phyloP scores from a whole-genome alignment of 192 early-diverging fungal species.

The Gaertneriomyces semiglobifer region DNA sequence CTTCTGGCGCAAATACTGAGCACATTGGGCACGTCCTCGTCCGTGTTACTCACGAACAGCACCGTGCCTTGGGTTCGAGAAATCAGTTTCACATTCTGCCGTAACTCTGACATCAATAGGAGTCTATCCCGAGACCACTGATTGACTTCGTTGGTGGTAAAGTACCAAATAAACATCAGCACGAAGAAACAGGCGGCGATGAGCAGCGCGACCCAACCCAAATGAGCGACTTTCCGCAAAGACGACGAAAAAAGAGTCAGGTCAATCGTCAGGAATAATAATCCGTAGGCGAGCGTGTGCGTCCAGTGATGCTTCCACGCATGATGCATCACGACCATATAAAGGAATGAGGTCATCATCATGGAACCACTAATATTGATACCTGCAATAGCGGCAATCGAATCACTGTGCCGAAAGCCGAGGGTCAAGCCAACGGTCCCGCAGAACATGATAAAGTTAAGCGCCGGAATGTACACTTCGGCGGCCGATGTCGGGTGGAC shows the following conservation, averaged over 20 bases:
- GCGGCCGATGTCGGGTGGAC: constrained; percentile 40
- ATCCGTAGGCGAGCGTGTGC: constrained; percentile 24
- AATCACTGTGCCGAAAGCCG: constrained; percentile 36
- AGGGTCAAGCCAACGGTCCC: constrained; percentile 36
- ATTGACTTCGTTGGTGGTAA: constrained; percentile 34
- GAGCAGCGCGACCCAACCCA: constrained; percentile 38
- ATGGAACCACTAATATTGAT: constrained; percentile 39
- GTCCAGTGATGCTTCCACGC: constrained; percentile 30
- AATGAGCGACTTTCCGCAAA: constrained; percentile 27
- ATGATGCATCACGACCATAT: constrained; percentile 37
- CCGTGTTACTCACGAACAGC: constrained; percentile 42
- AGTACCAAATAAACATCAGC: constrained; percentile 41
- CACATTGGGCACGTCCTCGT: constrained; percentile 48
- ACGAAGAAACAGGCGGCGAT: constrained; percentile 28
- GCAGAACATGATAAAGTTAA: constrained; percentile 48
- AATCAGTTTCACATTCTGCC: constrained; percentile 35
- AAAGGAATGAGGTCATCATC: constrained; percentile 36
- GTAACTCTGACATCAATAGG: constrained; percentile 35
- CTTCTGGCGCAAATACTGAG: constrained; percentile 38
- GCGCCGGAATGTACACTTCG: constrained; percentile 50
- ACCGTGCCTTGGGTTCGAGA: constrained; percentile 38
- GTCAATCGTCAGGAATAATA: constrained; percentile 31
- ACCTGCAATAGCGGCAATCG: constrained; percentile 44
- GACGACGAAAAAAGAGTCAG: constrained; percentile 32
- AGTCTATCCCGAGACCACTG: constrained; percentile 27